A percentile compares a stretch with the other conserved stretches of the same genome.
Evolutionary conservation across 257 asterid species (phyloP).

Genomic region (Rauvolfia tetraphylla): DNA sequence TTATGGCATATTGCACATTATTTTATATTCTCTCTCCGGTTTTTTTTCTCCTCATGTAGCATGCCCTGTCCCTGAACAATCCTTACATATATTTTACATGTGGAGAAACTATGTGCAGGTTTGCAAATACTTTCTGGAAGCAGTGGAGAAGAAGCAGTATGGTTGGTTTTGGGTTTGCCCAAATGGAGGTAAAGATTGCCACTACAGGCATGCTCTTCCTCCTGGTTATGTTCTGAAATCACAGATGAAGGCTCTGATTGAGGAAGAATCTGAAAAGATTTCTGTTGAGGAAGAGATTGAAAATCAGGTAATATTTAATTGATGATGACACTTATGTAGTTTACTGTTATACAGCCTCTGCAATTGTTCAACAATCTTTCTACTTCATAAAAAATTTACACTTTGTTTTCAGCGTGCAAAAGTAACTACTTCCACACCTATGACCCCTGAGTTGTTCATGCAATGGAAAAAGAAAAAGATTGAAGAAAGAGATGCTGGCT

Average conservation of each 20-base stretch:
- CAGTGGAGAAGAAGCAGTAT: constrained; percentile 97
- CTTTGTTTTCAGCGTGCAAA: constrained; percentile 63
- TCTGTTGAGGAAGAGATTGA: constrained; percentile 95
- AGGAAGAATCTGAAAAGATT: constrained; percentile 72
- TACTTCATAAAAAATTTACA: constrained; percentile 11
- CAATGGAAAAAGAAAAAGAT: constrained; percentile 83
- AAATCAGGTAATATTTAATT: constrained; percentile 52
- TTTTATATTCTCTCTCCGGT: background rate
- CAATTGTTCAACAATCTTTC: background rate
- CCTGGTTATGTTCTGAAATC: constrained; percentile 90
- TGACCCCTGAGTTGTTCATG: constrained; percentile 80
- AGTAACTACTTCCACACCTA: constrained; percentile 68
- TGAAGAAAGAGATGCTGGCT: constrained; percentile 74
- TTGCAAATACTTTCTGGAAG: constrained; percentile 84
- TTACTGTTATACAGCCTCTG: background rate
- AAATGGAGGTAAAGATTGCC: constrained; percentile 86
- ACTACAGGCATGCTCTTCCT: constrained; percentile 94
- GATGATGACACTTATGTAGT: background rate
- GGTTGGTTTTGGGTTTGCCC: constrained; percentile 99
- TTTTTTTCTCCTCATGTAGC: background rate
- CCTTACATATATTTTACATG: background rate
- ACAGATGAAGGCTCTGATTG: constrained; percentile 95
- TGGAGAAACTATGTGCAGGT: constrained; percentile 41
- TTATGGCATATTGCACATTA: background rate
- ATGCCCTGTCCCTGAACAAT: background rate